Evolutionary conservation across 805 yeast species (phyloP), one percentile per base, ranked within the genome.

Genomic region (Lipomyces starkeyi): DNA sequence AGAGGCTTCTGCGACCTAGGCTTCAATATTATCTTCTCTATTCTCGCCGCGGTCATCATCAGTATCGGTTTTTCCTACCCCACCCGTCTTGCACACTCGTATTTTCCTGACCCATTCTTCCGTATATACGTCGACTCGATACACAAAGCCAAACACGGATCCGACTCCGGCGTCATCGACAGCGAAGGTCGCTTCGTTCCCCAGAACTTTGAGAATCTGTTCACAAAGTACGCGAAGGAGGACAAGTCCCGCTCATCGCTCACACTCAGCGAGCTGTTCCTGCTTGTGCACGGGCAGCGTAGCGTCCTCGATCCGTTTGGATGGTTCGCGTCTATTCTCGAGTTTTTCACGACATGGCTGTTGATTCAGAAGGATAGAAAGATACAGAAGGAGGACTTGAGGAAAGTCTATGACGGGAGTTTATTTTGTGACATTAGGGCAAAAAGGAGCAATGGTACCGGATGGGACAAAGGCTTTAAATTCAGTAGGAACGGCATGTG

Each of bases 151-250:
- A 58, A 37, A 27, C 61, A 58, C 32, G 61, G 61, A 13, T 58
- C 61, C 2, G 54, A 43, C 54, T 20, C 20, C 8, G 37, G 53
- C 61, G 37, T 34, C 20, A 22, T 34, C 27, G 61, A 58, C 20
- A 20, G 58, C 49, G 61, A 58, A 37, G 61, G 61, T 11, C 61
- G 61, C 37, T 58, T 58, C 11, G 55, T 34, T n/a, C 61, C 61
- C 17, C 49, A 43, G 22, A 20, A 32, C 14, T 58, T 58, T 34
- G 61, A 58, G 53, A 37, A 58, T 20, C 49, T 58, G 58, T 58
- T 58, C 20, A 20, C 49, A 22, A 58, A 58, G 37, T 58, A 58
- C n/a, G 61, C 61, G 6, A 58, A 58, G 22, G 59, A 56, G 35
- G 40, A 37, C 14, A 37, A 37, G 14, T 11, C 40, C 40, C 40